Percentiles rank a stretch among this genome's conserved stretches.
Conservation (phyloP, 352 stramenopile genomes). For the Phytophthora crassamura region DNA sequence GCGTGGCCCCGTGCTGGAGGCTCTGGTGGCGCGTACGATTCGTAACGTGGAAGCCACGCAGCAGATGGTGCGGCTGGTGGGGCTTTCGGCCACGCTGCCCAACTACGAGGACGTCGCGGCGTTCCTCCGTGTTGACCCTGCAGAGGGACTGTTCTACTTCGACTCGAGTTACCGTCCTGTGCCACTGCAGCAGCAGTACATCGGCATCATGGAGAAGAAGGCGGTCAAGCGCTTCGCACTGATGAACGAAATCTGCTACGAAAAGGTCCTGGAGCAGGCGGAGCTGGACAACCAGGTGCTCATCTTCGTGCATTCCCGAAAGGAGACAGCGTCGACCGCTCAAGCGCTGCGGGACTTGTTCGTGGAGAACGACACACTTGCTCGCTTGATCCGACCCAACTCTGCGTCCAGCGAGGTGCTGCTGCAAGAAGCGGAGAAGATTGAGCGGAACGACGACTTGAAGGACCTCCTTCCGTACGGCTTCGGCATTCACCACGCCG, state of each 20-base stretch:
- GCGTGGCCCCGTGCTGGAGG: slow-evolving; percentile 98
- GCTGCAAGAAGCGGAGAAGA: slow-evolving; percentile 92
- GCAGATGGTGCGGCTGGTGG: slow-evolving; percentile 97
- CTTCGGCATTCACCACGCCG: slow-evolving; percentile 99
- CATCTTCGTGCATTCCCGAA: slow-evolving; percentile 99
- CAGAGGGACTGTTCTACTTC: slow-evolving; percentile 99
- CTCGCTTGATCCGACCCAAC: slow-evolving; percentile 90
- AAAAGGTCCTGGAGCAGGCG: slow-evolving; percentile 97
- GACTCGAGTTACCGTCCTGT: slow-evolving; percentile 99
- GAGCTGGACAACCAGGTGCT: slow-evolving; percentile 97
- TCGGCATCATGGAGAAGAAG: slow-evolving; percentile 99
- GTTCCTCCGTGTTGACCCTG: slow-evolving; percentile 97
- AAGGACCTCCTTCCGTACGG: slow-evolving; percentile 99
- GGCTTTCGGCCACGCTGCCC: slow-evolving; percentile 98
- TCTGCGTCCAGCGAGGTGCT: slow-evolving; percentile 93
- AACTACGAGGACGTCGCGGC: slow-evolving; percentile 99
- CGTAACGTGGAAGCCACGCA: slow-evolving; percentile 98
- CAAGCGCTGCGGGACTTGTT: slow-evolving; percentile 97
- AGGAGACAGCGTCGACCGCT: slow-evolving; percentile 97
- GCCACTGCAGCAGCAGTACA: slow-evolving; percentile 99
- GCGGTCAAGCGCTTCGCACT: slow-evolving; percentile 98
- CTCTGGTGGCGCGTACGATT: slow-evolving; percentile 97
- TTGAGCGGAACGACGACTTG: slow-evolving; percentile 96
- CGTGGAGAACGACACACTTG: slow-evolving; percentile 95
- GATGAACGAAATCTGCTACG: slow-evolving; percentile 99